Evolutionary conservation across 2,329 filamentous ascomycete species (phyloP), one percentile per base, ranked within the genome.

Genomic region (Neoscytalidium dimidiatum): DNA sequence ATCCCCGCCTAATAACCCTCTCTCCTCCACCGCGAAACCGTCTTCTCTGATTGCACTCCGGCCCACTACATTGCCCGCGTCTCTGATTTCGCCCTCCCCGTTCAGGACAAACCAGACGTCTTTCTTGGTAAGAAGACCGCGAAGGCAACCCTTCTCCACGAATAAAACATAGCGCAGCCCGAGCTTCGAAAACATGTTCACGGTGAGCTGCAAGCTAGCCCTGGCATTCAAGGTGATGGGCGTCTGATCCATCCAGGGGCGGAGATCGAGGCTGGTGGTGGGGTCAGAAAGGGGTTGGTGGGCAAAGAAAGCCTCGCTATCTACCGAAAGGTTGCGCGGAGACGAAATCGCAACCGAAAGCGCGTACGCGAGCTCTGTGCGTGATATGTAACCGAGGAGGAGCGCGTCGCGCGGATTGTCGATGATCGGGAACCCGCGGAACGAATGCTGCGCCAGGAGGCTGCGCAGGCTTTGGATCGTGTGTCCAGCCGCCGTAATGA

Each of bases 191-290:
- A 99, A 98, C 85, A 99, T 96, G 65, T 86, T 89, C 26, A 96
- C 89, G 3, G 92, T 92, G n/a, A 98, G 85, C 74, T 94, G 89
- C 66, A 99, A 87, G 66, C 85, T 90, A 17, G 89, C 88, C 68
- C 88, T 86, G 23, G 88, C 88, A 46, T 92, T 91, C 19, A 98
- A 83, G 0, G 95, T 98, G 52, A 99, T 91, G 0, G 95, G 95
- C 0, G 95, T 99, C 77, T 97, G 94, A 77, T 99, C 95, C 93
- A 99, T 97, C 95, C 95, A 99, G 2, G 94, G 94, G 7, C 94
- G 85, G 11, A 99, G 84, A 78, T 99, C 95, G 43, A 99, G 87
- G 0, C 90, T 93, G 17, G 87, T 85, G 21, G 85, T 82, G 0
- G 92, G 90, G 72, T 96, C 92, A 2, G 74, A 73, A 38, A 94